phyloP scores from a whole-genome alignment of 768 basidiomycete species.

The Leccinum subtestaceum region DNA sequence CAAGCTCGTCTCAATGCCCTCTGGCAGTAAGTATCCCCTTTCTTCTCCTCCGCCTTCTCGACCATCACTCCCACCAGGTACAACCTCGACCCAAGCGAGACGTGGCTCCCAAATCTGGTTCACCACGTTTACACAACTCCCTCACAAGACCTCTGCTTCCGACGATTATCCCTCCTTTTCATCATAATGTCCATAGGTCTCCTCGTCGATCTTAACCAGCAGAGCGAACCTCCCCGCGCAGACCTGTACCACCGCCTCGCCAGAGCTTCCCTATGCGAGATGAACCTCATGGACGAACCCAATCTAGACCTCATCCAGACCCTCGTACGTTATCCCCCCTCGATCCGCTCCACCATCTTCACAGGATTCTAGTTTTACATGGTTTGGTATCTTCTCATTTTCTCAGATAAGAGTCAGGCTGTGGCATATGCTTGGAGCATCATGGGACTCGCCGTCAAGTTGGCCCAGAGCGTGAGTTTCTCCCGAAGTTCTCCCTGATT shows the following conservation, averaged over 20 bases:
- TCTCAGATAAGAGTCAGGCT: constrained; percentile 71
- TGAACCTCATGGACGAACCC: constrained; percentile 71
- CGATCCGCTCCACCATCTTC: constrained; percentile 29
- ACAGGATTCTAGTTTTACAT: constrained; percentile 55
- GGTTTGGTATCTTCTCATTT: constrained; percentile 73
- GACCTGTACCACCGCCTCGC: constrained; percentile 68
- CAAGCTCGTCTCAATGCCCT: constrained; percentile 65
- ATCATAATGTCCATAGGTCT: constrained; percentile 74
- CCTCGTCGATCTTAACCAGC: constrained; percentile 59
- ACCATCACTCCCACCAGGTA: constrained; percentile 40
- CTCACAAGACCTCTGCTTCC: constrained; percentile 58
- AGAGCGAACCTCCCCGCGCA: constrained; percentile 53
- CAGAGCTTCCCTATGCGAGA: constrained; percentile 66
- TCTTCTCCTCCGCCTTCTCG: not conserved
- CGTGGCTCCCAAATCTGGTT: constrained; percentile 64
- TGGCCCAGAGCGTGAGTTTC: constrained; percentile 64
- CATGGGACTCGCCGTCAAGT: constrained; percentile 70
- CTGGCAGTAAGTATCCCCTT: constrained; percentile 59
- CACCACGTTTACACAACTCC: constrained; percentile 65
- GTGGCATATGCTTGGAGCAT: constrained; percentile 74
- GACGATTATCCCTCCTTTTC: constrained; percentile 63
- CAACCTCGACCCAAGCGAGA: constrained; percentile 68
- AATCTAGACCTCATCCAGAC: constrained; percentile 71
- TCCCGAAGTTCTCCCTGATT: not conserved
- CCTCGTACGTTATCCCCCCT: constrained; percentile 41